Evolutionary conservation across 495 filamentous ascomycete genomes (phyloP).

Genomic region (Tuber magnatum): DNA sequence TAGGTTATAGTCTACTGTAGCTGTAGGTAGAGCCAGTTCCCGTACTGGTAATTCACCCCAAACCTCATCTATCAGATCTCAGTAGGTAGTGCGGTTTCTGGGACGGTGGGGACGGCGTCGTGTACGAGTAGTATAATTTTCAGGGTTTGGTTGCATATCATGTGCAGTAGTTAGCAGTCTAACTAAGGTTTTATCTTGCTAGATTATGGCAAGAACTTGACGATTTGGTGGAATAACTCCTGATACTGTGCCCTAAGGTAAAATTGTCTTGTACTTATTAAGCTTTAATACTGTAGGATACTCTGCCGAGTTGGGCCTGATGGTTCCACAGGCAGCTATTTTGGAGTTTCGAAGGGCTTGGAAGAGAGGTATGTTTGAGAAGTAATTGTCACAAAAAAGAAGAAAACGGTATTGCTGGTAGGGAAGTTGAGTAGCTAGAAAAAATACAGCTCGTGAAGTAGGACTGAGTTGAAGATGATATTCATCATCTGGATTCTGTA

Average conservation of each 20-base stretch:
- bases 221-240: no score
- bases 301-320: background rate
- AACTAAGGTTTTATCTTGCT: background rate
- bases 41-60: no score
- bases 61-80: no score
- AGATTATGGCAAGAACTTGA: background rate
- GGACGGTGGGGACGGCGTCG: no score
- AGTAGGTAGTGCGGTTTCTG: no score
- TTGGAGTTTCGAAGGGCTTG: background rate
- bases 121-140: no score
- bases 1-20: no score
- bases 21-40: no score
- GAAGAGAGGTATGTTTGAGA: conserved; percentile 8
- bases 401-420: background rate
- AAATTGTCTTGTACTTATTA: background rate
- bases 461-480: background rate
- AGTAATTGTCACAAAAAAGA: conserved; percentile 19
- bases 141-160: no score
- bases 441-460: background rate
- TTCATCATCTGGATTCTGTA: no score
- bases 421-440: background rate
- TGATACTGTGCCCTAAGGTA: background rate
- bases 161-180: no score
- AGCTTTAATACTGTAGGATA: background rate
- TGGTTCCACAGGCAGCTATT: conserved; percentile 12